phyloP scores from a whole-genome alignment of 2,329 filamentous ascomycete species.

The Cyclaneusma minus region DNA sequence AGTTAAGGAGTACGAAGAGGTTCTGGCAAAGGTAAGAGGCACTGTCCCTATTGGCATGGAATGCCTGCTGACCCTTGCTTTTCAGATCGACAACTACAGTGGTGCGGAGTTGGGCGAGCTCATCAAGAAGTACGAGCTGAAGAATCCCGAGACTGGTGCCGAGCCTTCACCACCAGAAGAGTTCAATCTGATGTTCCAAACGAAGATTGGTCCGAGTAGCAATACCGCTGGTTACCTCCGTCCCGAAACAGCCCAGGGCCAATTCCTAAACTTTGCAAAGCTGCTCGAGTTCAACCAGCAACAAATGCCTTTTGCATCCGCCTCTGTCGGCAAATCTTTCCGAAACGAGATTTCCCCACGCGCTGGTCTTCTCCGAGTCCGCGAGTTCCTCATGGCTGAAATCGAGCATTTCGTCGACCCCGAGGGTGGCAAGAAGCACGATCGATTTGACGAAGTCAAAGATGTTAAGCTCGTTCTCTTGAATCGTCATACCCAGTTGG shows the following conservation, averaged over 20 bases:
- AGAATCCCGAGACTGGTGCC: constrained; percentile 67
- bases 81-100: constrained; percentile 79
- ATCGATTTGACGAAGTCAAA: constrained; percentile 72
- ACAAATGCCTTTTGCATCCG: constrained; percentile 91
- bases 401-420: constrained; percentile 98
- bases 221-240: constrained; percentile 74
- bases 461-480: constrained; percentile 73
- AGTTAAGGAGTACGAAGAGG: constrained; percentile 79
- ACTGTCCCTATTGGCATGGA: neutral
- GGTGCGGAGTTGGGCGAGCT: constrained; percentile 74
- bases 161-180: constrained; percentile 68
- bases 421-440: constrained; percentile 84
- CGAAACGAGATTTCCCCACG: constrained; percentile 95
- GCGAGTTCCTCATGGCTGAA: constrained; percentile 97
- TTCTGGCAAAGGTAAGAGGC: constrained; percentile 49
- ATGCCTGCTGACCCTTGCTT: constrained; percentile 6
- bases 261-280: constrained; percentile 95
- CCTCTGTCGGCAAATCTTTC: constrained; percentile 95
- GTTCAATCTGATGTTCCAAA: constrained; percentile 99
- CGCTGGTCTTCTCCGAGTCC: constrained; percentile 78
- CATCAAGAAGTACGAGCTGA: constrained; percentile 83
- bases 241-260: constrained; percentile 92
- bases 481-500: constrained; percentile 70
- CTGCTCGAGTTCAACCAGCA: constrained; percentile 93
- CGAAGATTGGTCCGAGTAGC: constrained; percentile 81